Evolutionary conservation across 306 rosid species (phyloP), one percentile per base, ranked within the genome.

Genomic region (Rosa rugosa): DNA sequence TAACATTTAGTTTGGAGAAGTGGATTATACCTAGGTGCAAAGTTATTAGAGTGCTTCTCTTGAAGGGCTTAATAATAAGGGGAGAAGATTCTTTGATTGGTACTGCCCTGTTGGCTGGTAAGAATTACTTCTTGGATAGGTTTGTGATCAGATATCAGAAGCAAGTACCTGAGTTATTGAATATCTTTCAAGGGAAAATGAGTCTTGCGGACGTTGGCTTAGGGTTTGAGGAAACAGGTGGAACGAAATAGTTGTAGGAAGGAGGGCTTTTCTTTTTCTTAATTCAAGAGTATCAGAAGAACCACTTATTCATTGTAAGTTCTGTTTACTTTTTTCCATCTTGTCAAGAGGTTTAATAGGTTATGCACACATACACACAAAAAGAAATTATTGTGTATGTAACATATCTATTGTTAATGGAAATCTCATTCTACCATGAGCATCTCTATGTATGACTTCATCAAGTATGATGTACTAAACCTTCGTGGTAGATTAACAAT

Each of bases 21-120:
- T 80, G 80, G 31, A 16, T 86, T 25, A 79, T 75, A 0, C 90
- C 92, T 11, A 89, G 92, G 77, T 84, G 81, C 36, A 79, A 84
- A 4, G 88, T 86, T 69, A 11, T 88, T 63, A 59, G 82, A 25
- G 45, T 83, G 65, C 79, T 88, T 27, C 46, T 47, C 40, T 50
- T 69, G 9, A 88, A 46, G 73, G 80, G 78, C 74, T 76, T 72
- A 22, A 78, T 82, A 17, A 25, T 2, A 17, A 25, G 46, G 56
- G 62, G 17, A 27, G 13, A 47, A 10, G 1, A 27, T 27, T 71
- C 40, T 5, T 5, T 72, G 22, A 27, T 1, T 44, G 17, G 20
- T 27, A 40, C 22, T 27, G 31, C 31, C 31, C 31, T 27, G 31
- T 27, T 27, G 31, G 2, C 16, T n/a, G 73, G 9, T 12, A 69